Conservation (phyloP, 1,139 yeast genomes). For the Kazachstania sp. region DNA sequence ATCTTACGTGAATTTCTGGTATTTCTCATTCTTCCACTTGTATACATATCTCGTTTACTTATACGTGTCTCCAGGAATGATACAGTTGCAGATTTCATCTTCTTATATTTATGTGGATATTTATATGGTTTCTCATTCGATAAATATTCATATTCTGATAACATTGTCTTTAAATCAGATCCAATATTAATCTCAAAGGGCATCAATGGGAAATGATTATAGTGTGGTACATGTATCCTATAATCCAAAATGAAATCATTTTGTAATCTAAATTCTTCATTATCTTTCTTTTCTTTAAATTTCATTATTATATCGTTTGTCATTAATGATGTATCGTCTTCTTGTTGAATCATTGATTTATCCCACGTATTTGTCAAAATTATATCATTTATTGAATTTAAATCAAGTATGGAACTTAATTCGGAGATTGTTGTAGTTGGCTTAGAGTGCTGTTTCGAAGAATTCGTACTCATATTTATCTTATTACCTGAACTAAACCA, state of each 20-base stretch:
- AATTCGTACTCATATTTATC: background rate
- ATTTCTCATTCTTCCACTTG: conserved; percentile 10
- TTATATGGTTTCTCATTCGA: background rate
- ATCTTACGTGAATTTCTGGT: conserved; percentile 26
- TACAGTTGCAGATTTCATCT: conserved; percentile 8
- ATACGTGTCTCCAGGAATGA: conserved; percentile 16
- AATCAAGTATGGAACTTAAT: conserved; percentile 26
- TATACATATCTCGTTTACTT: conserved; percentile 3
- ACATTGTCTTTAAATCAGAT: conserved; percentile 12
- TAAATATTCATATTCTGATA: background rate
- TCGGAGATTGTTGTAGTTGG: background rate
- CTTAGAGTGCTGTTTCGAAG: background rate
- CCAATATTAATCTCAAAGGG: conserved; percentile 38
- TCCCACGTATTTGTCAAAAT: conserved; percentile 27
- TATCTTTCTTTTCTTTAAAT: conserved; percentile 29
- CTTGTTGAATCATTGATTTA: conserved; percentile 37
- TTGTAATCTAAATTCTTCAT: conserved; percentile 21
- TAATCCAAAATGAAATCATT: conserved; percentile 27
- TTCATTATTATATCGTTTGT: conserved; percentile 32
- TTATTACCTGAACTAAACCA: conserved; percentile 27
- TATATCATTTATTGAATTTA: conserved; percentile 37
- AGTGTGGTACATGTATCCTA: conserved; percentile 18
- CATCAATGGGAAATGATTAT: conserved; percentile 21
- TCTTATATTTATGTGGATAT: conserved; percentile 4
- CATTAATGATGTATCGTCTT: conserved; percentile 34